Base-by-base conservation (phyloP, 805 yeast species). In the Wickerhamomyces chaumierensis region DNA sequence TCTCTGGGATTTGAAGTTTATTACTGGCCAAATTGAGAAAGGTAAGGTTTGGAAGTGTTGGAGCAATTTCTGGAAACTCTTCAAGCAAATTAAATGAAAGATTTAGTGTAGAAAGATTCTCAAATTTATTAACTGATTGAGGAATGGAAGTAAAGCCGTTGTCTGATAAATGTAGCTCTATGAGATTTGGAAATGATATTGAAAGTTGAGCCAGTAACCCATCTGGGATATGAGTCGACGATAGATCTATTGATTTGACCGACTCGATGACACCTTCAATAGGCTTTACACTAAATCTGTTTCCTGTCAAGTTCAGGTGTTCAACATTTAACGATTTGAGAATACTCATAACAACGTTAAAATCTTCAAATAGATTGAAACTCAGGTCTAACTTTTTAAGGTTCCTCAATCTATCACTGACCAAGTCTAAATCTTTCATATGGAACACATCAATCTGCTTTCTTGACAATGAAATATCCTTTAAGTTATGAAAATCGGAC, bases 341-440 rank as follows among this genome's bases (percentile, higher is more conserved):
- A 13, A 79, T 54, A 2, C 49, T 44, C 37, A 65, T 48, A 0
- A 81, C 50, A 1, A 55, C 59, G 1, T 50, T 39, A 42, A 77
- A 50, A 38, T 64, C 57, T 17, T 52, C 50, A 32, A 84, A 55
- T 36, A 81, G 55, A 52, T 84, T 81, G 51, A 59, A 71, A 12
- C 85, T 68, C 36, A 86, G 46, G 55, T 81, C 84, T 32, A 86
- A 61, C 16, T 55, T 60, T 35, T 38, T 40, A 31, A 86, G 59
- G 18, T 56, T 58, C 27, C 34, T 39, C 36, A 65, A 51, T 12
- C 21, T 33, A 13, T 13, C 39, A 3, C 27, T 16, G 4, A 32
- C 13, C 3, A 34, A 42, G 3, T 33, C 23, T 18, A 42, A 31
- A 20, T 34, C 48, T 1, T 51, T 42, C 13, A 47, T 43, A 18